Percentiles rank a stretch among this genome's conserved stretches.
Conservation (phyloP, 116 monocot genomes). For the Phalaenopsis hybrid region DNA sequence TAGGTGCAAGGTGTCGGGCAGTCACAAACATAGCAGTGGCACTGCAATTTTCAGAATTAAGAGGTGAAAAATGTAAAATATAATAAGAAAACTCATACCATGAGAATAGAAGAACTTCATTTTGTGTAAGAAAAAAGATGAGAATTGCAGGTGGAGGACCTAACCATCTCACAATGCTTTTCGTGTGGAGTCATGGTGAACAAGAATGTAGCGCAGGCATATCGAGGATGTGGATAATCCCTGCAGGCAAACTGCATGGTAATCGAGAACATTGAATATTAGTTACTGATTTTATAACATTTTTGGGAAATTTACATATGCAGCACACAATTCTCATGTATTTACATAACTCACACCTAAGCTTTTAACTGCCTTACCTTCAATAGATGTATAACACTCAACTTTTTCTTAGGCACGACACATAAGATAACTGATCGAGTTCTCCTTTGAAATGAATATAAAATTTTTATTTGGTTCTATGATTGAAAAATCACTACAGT, state of each 20-base stretch:
- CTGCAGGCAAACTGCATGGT: constrained; percentile 53
- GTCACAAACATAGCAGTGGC: constrained; percentile 86
- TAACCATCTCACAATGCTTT: constrained; percentile 39
- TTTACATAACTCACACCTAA: background rate
- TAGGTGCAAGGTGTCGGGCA: constrained; percentile 50
- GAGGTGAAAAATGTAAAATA: background rate
- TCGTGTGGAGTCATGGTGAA: constrained; percentile 53
- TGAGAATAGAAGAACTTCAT: background rate
- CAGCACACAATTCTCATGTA: no score
- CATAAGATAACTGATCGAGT: background rate
- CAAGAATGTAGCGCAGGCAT: constrained; percentile 48
- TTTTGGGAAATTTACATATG: no score
- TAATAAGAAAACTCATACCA: background rate
- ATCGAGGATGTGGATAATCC: constrained; percentile 63
- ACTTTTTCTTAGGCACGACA: background rate
- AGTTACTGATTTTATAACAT: background rate
- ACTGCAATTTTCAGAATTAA: constrained; percentile 35
- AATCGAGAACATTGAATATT: background rate
- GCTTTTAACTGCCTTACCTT: background rate
- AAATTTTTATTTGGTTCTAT: constrained; percentile 3
- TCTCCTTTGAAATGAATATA: background rate
- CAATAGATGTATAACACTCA: background rate
- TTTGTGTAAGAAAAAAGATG: background rate
- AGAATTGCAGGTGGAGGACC: constrained; percentile 9
- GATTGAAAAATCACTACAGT: constrained; percentile 1